Base-by-base conservation (phyloP, 352 stramenopile genomes). In the Phytophthora uliginosa region DNA sequence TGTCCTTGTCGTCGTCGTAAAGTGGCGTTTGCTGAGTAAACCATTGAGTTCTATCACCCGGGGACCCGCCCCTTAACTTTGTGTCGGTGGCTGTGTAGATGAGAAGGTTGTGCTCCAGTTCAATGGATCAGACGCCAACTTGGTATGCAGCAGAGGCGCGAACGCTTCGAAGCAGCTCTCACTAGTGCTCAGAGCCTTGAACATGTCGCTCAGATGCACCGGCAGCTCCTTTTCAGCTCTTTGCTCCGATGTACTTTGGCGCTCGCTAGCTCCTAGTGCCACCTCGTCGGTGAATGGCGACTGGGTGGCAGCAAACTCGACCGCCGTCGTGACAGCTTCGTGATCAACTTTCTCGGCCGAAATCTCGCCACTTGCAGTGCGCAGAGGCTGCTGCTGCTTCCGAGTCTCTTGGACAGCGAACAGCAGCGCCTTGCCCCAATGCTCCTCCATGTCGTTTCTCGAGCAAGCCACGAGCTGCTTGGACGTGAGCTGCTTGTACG, bases 81-180 rank as follows among this genome's bases (percentile, higher is more conserved):
- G 12, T 7, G 15, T 45, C 36, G 36, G 13, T 18, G 36, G 5
- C 38, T n/a, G 38, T 8, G 18, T 24, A 22, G 42, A 50, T 12
- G 42, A 17, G 28, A 80, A 59, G 33, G 33, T 66, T 13, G 64
- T 66, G n/a, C 54, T 56, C 70, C 70, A 77, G 26, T 71, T 55
- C 26, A 73, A 34, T 13, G 70, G 70, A 22, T 77, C 70, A 4
- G 36, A 54, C 7, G 77, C 52, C 22, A 82, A 18, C 3, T 69
- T 53, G 5, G 82, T 55, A 24, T 80, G 71, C 33, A 84, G 58
- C 28, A 84, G 70, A 36, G 66, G 18, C 31, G 70, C 53, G 42
- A 86, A 83, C 42, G 77, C 77, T 48, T 79, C 55, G 24, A 84
- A 69, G 40, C 81, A 86, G 55, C 72, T 55, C 22, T 58, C 33